Evolutionary conservation across 2,329 filamentous ascomycete genomes (phyloP).

Genomic region (Pyrenophora seminiperda): DNA sequence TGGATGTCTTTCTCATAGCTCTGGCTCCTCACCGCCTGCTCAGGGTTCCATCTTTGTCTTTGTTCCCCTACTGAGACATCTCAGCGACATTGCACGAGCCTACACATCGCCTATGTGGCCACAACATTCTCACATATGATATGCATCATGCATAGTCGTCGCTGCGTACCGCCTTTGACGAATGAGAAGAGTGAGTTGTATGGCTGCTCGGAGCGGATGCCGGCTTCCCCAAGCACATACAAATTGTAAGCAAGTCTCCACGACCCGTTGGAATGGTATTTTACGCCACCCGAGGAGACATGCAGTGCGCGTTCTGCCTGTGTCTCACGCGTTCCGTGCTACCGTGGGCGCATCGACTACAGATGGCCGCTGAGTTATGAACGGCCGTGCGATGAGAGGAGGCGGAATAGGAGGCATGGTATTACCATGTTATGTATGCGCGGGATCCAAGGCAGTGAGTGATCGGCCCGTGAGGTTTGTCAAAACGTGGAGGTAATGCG

Average conservation of each 20-base stretch:
- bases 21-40: not conserved
- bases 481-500: conserved; percentile 1
- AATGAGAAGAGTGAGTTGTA: conserved; percentile 12
- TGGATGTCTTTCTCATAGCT: conserved; percentile 3
- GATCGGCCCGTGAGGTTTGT: not conserved
- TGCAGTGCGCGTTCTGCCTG: conserved; percentile 3
- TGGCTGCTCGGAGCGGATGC: conserved; percentile 22
- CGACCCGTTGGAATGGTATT: conserved; percentile 20
- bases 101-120: not conserved
- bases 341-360: conserved; percentile 7
- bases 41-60: not conserved
- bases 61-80: not conserved
- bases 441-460: not conserved
- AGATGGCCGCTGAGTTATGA: conserved; percentile 6
- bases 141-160: conserved; percentile 17
- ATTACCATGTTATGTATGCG: not conserved
- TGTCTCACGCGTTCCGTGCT: conserved; percentile 18
- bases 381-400: not conserved
- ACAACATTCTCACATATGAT: conserved; percentile 5
- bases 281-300: conserved; percentile 3
- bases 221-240: conserved; percentile 24
- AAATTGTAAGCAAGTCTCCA: conserved; percentile 11
- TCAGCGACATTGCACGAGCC: not conserved
- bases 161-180: conserved; percentile 23
- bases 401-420: not conserved